Evolutionary conservation across 305 asterid species (phyloP).

Genomic region (Ilex paraguariensis): DNA sequence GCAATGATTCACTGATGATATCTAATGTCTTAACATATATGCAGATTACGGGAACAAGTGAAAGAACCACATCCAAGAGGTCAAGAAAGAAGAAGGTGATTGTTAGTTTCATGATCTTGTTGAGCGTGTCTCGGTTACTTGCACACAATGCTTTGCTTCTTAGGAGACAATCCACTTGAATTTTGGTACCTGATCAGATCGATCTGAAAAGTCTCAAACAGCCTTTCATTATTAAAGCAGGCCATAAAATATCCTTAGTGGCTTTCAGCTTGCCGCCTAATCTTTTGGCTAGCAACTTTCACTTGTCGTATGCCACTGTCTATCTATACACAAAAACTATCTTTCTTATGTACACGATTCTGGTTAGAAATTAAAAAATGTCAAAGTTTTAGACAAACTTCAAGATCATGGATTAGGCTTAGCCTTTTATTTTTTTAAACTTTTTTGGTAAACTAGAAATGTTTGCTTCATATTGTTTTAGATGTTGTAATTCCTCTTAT

Average conservation of each 20-base stretch:
- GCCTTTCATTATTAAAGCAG: too few relatives aligned
- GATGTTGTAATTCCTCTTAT: neutral
- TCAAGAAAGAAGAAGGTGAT: constrained; percentile 79
- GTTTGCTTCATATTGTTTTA: neutral
- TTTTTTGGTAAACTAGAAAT: neutral
- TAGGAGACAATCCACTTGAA: neutral
- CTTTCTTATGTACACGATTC: neutral
- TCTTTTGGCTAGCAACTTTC: too few relatives aligned
- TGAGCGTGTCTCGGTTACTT: neutral
- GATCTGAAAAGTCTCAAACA: neutral
- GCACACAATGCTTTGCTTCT: neutral
- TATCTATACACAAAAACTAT: too few relatives aligned
- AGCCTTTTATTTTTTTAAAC: neutral
- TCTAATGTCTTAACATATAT: constrained; percentile 1
- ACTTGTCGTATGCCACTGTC: too few relatives aligned
- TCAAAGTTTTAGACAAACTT: neutral
- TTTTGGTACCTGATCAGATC: neutral
- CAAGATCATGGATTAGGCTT: neutral
- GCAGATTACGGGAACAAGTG: constrained; percentile 44
- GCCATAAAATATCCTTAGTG: neutral
- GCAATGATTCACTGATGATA: neutral
- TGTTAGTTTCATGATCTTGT: neutral
- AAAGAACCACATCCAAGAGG: constrained; percentile 44
- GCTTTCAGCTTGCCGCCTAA: too few relatives aligned
- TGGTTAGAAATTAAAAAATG: neutral